These are phyloP conservation scores for Sanguinoderma infundibulare DNA, from an alignment of 1,284 basidiomycete genomes.

Conservation along the genomic window DNA sequence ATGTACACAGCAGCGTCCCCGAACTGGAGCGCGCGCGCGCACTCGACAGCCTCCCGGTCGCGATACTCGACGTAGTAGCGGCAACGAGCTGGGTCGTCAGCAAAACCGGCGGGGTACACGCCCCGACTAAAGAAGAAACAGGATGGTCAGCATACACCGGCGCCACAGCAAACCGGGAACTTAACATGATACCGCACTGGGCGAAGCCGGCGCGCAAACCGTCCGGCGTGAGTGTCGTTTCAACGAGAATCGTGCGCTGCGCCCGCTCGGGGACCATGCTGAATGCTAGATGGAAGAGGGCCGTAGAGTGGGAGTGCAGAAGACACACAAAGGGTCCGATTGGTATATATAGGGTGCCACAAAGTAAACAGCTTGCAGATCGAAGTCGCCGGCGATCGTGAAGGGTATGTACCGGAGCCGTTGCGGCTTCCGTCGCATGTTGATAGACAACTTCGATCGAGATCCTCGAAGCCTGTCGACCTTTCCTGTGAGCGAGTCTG, in stretches of 20 bases:
- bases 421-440: too few relatives aligned
- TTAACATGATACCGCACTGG: constrained; percentile 43
- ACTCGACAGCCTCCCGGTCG: constrained; percentile 30
- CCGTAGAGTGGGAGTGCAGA: not conserved
- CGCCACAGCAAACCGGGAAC: constrained; percentile 11
- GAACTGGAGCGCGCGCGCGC: constrained; percentile 28
- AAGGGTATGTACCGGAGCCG: too few relatives aligned
- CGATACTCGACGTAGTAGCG: constrained; percentile 31
- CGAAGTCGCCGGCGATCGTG: not conserved
- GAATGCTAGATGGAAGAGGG: not conserved
- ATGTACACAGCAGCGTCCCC: constrained; percentile 31
- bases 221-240: constrained; percentile 29
- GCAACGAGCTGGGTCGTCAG: not conserved
- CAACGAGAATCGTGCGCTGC: constrained; percentile 36
- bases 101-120: constrained; percentile 19
- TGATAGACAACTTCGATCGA: not conserved
- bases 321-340: not conserved
- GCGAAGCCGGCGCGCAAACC: constrained; percentile 37
- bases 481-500: too few relatives aligned
- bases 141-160: not conserved
- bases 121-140: constrained; percentile 20
- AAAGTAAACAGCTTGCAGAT: constrained; percentile 5
- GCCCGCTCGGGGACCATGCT: constrained; percentile 24
- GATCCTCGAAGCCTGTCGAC: too few relatives aligned
- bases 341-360: constrained; percentile 8